Evolutionary conservation across 306 rosid species (phyloP).

Genomic region (Neltuma alba): DNA sequence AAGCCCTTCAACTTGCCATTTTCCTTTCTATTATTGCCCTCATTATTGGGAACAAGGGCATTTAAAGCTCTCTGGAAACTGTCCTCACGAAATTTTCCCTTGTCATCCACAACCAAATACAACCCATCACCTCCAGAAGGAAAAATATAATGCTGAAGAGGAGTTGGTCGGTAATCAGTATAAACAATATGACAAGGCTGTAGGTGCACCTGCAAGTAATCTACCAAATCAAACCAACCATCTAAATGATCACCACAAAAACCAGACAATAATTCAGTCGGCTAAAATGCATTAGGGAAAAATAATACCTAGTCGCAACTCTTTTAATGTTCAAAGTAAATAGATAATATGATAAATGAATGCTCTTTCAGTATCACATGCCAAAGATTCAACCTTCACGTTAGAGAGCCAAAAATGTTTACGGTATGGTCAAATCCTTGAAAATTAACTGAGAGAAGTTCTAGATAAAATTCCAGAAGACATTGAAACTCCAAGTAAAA

Average conservation of each 20-base stretch:
- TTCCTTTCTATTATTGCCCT: constrained; percentile 66
- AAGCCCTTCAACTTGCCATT: constrained; percentile 78
- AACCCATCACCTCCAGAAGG: constrained; percentile 89
- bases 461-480: not conserved
- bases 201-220: constrained; percentile 71
- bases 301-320: not conserved
- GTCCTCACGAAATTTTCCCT: constrained; percentile 81
- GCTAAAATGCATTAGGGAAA: not conserved
- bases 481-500: not conserved
- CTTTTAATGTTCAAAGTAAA: not conserved
- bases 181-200: constrained; percentile 97
- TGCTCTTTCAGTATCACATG: not conserved
- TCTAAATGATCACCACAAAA: not conserved
- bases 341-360: not conserved
- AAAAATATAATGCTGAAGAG: constrained; percentile 92
- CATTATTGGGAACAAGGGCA: constrained; percentile 66
- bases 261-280: not conserved
- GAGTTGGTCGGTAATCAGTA: constrained; percentile 96
- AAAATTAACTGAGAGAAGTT: not conserved
- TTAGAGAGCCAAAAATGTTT: not conserved
- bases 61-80: constrained; percentile 84
- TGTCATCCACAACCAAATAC: constrained; percentile 88
- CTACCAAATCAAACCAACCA: constrained; percentile 34
- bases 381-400: not conserved
- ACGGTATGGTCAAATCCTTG: not conserved